Percentiles rank a stretch among this genome's conserved stretches.
Evolutionary conservation across 2,329 filamentous ascomycete species (phyloP).

Genomic region (Emmonsiellopsis sp.): DNA sequence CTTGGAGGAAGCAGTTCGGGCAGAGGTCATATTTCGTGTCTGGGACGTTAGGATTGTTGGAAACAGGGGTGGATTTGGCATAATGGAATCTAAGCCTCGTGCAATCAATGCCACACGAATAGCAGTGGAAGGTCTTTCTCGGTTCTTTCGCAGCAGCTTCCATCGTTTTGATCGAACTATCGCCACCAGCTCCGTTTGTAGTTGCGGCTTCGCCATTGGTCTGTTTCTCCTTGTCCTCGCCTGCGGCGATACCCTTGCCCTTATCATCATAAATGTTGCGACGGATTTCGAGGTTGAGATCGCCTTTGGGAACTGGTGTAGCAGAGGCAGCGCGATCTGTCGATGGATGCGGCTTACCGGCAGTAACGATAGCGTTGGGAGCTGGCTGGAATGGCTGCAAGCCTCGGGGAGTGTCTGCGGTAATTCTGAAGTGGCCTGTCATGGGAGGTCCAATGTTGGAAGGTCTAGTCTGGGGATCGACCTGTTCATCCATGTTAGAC

Average conservation of each 20-base stretch:
- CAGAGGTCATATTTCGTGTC: conserved; percentile 77
- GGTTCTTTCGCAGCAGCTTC: conserved; percentile 51
- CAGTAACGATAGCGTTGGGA: conserved; percentile 57
- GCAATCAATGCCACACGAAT: conserved; percentile 87
- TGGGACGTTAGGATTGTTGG: conserved; percentile 44
- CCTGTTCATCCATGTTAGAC: conserved; percentile 45
- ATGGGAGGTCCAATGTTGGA: conserved; percentile 95
- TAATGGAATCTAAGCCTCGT: conserved; percentile 62
- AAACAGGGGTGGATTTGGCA: conserved; percentile 51
- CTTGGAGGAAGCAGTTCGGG: conserved; percentile 80
- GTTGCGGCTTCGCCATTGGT: conserved; percentile 62
- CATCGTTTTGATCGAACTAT: conserved; percentile 56
- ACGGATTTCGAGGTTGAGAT: conserved; percentile 83
- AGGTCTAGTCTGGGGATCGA: conserved; percentile 88
- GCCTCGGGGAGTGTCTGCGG: conserved; percentile 88
- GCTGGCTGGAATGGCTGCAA: conserved; percentile 92
- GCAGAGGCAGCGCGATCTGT: conserved; percentile 65
- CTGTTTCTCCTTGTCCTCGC: conserved; percentile 52
- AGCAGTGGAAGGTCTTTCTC: conserved; percentile 67
- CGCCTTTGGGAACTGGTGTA: conserved; percentile 59
- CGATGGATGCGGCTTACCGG: conserved; percentile 51
- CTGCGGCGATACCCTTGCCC: conserved; percentile 70
- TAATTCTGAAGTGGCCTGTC: conserved; percentile 93
- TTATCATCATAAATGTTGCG: conserved; percentile 93
- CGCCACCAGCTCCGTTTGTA: conserved; percentile 52